phyloP scores from a whole-genome alignment of 345 rosid genomes.

The Salix udensis region DNA sequence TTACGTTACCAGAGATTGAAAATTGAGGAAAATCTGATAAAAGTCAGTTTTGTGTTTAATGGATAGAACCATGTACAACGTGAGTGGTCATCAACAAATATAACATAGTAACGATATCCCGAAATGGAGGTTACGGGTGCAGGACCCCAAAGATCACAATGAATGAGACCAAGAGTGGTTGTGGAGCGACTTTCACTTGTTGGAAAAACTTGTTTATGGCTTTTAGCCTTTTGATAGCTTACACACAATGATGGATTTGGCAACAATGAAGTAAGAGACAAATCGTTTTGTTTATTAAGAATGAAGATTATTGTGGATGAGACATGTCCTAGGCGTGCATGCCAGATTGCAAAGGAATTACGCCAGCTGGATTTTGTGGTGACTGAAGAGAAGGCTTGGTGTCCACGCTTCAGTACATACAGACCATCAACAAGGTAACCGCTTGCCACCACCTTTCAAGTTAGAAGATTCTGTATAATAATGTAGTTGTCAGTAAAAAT shows the following conservation, averaged over 20 bases:
- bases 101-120: not conserved
- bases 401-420: not conserved
- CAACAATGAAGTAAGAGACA: not conserved
- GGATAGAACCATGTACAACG: slow-evolving; percentile 1
- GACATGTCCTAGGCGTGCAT: slow-evolving; percentile 10
- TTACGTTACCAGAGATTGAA: not conserved
- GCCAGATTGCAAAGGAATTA: not conserved
- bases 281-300: not conserved
- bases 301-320: not conserved
- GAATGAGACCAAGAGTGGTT: not conserved
- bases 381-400: not conserved
- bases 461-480: not conserved
- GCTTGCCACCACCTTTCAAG: not conserved
- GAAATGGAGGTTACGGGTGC: not conserved
- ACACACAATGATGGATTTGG: not conserved
- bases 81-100: not conserved
- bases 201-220: not conserved
- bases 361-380: not conserved
- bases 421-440: not conserved
- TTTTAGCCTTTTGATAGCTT: slow-evolving; percentile 6
- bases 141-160: not conserved
- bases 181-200: not conserved
- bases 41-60: not conserved
- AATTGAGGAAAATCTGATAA: not conserved
- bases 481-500: not conserved